Evolutionary conservation across 345 rosid genomes (phyloP).

Genomic region (Schrenkiella parvula): DNA sequence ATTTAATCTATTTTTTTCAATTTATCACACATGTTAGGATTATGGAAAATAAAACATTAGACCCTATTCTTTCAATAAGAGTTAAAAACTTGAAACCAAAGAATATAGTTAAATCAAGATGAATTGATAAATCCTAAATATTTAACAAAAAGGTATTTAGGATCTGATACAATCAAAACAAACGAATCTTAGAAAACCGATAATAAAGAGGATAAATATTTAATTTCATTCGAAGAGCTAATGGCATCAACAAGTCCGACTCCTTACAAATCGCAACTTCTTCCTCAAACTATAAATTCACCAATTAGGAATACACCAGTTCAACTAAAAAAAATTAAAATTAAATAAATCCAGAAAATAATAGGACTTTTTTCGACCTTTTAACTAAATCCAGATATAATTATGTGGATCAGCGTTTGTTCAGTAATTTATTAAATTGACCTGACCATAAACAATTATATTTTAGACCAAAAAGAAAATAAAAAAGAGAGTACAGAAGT

Average conservation of each 20-base stretch:
- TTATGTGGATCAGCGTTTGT: not conserved
- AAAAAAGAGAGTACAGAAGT: not conserved
- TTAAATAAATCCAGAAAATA: not conserved
- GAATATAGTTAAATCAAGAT: no score
- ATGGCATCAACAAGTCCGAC: not conserved
- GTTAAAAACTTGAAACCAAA: no score
- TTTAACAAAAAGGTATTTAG: no score
- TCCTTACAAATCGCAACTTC: constrained; percentile 3
- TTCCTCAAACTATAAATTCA: not conserved
- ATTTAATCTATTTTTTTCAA: no score
- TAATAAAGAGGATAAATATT: not conserved
- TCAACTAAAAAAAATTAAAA: not conserved
- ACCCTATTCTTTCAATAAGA: no score
- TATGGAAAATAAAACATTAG: no score
- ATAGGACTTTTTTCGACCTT: no score
- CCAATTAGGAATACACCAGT: not conserved
- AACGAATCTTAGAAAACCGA: not conserved
- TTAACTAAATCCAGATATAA: not conserved
- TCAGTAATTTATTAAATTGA: not conserved
- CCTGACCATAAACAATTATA: not conserved
- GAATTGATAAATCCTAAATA: no score
- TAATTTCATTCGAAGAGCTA: not conserved
- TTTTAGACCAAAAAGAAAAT: not conserved
- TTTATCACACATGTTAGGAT: no score
- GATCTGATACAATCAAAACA: no score